These are phyloP conservation scores for Eremothecium sinecaudum DNA, from an alignment of 1,139 yeast genomes.

Conservation along the genomic window DNA sequence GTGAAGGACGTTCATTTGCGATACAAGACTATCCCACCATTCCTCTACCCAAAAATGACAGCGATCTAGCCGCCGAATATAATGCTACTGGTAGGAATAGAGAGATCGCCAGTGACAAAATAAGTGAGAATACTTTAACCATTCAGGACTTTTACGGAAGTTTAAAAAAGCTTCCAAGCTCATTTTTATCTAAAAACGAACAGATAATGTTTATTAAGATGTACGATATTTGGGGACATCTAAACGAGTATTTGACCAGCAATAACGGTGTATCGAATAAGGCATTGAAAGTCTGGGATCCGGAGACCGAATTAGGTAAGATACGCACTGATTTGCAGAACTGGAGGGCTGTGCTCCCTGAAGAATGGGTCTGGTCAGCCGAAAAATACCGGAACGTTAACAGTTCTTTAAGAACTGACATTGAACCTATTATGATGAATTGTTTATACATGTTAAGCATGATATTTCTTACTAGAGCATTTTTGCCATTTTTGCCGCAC, in stretches of 20 bases:
- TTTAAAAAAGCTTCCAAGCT: neutral
- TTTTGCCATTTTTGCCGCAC: conserved; percentile 10
- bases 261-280: neutral
- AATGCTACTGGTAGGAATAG: neutral
- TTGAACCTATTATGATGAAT: conserved; percentile 6
- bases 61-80: neutral
- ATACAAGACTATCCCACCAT: conserved; percentile 4
- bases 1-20: conserved; percentile 8
- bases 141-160: conserved; percentile 1
- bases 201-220: neutral
- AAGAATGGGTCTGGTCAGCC: conserved; percentile 9
- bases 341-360: conserved; percentile 7
- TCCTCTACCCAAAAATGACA: conserved; percentile 6
- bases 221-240: conserved; percentile 9
- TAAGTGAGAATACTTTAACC: neutral
- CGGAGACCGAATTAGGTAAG: conserved; percentile 6
- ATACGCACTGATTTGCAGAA: conserved; percentile 5
- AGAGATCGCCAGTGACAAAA: neutral
- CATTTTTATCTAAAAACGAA: neutral
- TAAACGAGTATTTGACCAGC: conserved; percentile 1
- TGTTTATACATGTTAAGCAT: conserved; percentile 7
- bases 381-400: conserved; percentile 1
- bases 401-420: conserved; percentile 1
- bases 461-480: conserved; percentile 9
- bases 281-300: conserved; percentile 9